phyloP scores from a whole-genome alignment of 768 basidiomycete species.

The Sporobolomyces phaffii region DNA sequence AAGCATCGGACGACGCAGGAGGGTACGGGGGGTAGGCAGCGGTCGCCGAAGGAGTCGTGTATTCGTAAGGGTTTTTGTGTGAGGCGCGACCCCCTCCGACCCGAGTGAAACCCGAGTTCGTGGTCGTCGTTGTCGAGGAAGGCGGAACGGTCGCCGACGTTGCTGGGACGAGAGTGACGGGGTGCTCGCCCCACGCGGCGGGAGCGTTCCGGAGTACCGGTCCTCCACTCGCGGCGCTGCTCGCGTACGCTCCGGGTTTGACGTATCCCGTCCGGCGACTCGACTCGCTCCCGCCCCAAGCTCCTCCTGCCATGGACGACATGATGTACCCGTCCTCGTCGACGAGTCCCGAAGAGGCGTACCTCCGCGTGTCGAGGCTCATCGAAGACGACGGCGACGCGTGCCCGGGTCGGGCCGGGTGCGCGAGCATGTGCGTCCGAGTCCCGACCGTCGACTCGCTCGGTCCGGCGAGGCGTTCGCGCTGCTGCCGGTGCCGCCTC shows the following conservation, averaged over 20 bases:
- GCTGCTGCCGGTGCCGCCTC: conserved; percentile 21
- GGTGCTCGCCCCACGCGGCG: conserved; percentile 29
- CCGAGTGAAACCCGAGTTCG: conserved; percentile 29
- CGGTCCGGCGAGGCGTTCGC: conserved; percentile 5
- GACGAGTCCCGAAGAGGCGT: conserved; percentile 29
- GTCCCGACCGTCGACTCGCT: conserved; percentile 32
- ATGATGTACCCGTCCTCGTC: conserved; percentile 75
- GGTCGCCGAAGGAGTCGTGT: neutral
- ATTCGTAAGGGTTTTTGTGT: conserved; percentile 34
- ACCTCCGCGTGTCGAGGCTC: neutral
- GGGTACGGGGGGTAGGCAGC: conserved; percentile 36
- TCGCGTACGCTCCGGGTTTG: conserved; percentile 33
- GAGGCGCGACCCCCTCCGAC: conserved; percentile 30
- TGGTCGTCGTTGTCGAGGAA: neutral
- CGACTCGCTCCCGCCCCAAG: conserved; percentile 12
- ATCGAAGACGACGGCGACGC: conserved; percentile 62
- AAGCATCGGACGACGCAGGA: conserved; percentile 26
- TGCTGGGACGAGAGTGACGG: conserved; percentile 22
- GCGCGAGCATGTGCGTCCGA: conserved; percentile 29
- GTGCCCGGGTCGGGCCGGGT: conserved; percentile 60
- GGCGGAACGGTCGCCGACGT: neutral
- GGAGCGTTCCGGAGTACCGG: conserved; percentile 25
- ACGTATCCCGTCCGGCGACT: conserved; percentile 17
- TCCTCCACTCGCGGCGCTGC: neutral
- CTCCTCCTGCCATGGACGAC: conserved; percentile 61